Base-by-base conservation (phyloP, 441 rosid species). In the Kokia cookei region DNA sequence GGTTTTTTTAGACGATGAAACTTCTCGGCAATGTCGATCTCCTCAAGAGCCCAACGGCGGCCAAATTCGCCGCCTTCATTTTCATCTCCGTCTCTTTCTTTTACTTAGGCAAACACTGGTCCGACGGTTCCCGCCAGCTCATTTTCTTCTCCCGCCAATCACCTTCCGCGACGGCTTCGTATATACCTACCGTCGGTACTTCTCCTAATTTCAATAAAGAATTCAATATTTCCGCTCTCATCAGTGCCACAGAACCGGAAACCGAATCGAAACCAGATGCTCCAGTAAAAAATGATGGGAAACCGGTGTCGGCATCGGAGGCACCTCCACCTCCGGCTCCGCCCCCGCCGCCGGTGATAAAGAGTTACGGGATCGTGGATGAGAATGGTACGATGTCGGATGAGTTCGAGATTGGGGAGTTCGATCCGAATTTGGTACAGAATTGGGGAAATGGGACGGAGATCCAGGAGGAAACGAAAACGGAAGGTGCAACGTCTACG, bases 31-130 rank as follows among this genome's bases (percentile, higher is more conserved):
- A 64, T 71, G 73, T 65, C 32, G 93, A 93, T 83, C 77, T 87
- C 42, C 72, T 87, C 83, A 88, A 80, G 76, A 76, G 68, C 77
- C 87, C 86, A 10, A 58, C 79, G 4, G 68, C 77, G 5, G 59
- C 93, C 75, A 92, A 89, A 81, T 69, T 90, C 85, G 67, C 85
- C 15, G 84, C 89, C 45, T 79, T 96, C 61, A 1, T 81, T 51
- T 78, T 90, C 74, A 64, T 92, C 76, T 79, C 96, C 75, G 61
- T 85, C 75, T 77, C 87, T 24, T 96, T 91, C 87, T 96, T 96
- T 81, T 94, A 84, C 91, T 59, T 92, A 17, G 98, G 99, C 22
- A 94, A 88, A 78, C 91, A 88, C 83, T 93, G 93, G 93, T 90
- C 97, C 74, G 82, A 87, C 69, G 88, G 83, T 50, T 82, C 80